These are phyloP conservation scores for Nitzschia inconspicua DNA, from an alignment of 108 stramenopile species.

Conservation along the genomic window DNA sequence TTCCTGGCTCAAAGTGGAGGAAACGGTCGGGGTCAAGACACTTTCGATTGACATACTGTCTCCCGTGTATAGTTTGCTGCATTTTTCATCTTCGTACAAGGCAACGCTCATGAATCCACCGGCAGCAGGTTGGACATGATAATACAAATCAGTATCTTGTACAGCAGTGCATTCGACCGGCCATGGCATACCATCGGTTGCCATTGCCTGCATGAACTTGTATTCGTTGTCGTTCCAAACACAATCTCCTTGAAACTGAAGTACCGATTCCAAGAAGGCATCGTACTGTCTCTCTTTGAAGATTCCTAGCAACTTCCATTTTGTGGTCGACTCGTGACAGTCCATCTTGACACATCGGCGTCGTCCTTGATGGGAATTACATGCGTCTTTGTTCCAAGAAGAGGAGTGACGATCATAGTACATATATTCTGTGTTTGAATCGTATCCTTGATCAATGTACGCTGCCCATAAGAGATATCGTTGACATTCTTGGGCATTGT, in stretches of 20 bases:
- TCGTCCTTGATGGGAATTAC: slow-evolving; percentile 24
- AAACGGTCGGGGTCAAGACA: background rate
- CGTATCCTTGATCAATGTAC: slow-evolving; percentile 46
- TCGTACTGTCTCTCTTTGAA: slow-evolving; percentile 46
- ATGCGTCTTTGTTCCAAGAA: slow-evolving; percentile 36
- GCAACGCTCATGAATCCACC: slow-evolving; percentile 36
- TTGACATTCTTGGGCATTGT: slow-evolving; percentile 29
- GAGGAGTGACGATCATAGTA: slow-evolving; percentile 30
- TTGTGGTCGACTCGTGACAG: slow-evolving; percentile 44
- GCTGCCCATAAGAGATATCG: slow-evolving; percentile 53
- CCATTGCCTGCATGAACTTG: slow-evolving; percentile 9
- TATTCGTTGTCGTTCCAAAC: slow-evolving; percentile 46
- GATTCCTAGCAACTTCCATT: slow-evolving; percentile 48
- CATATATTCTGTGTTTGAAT: slow-evolving; percentile 47
- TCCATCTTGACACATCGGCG: slow-evolving; percentile 60
- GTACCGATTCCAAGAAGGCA: slow-evolving; percentile 50
- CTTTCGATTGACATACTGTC: background rate
- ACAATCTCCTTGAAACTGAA: slow-evolving; percentile 56
- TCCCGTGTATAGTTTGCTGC: slow-evolving; percentile 27
- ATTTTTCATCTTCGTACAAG: slow-evolving; percentile 39
- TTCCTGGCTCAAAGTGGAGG: background rate
- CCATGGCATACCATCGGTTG: background rate
- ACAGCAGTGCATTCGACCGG: slow-evolving; percentile 1
- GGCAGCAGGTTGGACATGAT: slow-evolving; percentile 30
- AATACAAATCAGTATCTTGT: slow-evolving; percentile 26